A percentile compares a stretch with the other conserved stretches of the same genome.
phyloP scores from a whole-genome alignment of 1,139 yeast species.

The Scheffersomyces cryptocercus region DNA sequence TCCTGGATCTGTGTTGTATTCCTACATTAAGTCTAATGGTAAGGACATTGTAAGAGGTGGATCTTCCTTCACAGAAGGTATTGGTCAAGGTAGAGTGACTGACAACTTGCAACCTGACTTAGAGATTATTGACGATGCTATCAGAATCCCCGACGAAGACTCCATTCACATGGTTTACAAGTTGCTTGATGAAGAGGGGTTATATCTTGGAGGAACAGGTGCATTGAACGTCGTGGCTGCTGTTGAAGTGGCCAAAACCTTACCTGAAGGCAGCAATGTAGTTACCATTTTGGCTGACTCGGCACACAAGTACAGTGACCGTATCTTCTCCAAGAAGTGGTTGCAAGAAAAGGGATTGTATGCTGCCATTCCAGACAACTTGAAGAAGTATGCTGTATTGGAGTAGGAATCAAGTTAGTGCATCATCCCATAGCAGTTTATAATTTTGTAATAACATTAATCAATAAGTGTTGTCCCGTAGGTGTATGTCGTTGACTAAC shows the following conservation, averaged over 20 bases:
- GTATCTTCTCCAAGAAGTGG: conserved; percentile 79
- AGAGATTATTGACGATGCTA: conserved; percentile 69
- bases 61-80: conserved; percentile 89
- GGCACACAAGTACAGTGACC: conserved; percentile 83
- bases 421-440: too few species aligned
- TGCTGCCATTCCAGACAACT: conserved; percentile 66
- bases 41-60: conserved; percentile 67
- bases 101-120: conserved; percentile 75
- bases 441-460: too few species aligned
- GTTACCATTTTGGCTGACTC: conserved; percentile 87
- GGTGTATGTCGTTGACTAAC: too few species aligned
- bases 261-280: conserved; percentile 80
- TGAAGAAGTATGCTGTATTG: conserved; percentile 61
- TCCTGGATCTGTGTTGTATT: conserved; percentile 85
- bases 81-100: conserved; percentile 93
- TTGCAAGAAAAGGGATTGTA: conserved; percentile 66
- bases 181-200: conserved; percentile 84
- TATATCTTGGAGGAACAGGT: conserved; percentile 87
- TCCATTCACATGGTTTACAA: conserved; percentile 81
- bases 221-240: conserved; percentile 87
- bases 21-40: conserved; percentile 70
- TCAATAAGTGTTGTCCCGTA: too few species aligned
- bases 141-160: conserved; percentile 71
- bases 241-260: conserved; percentile 62
- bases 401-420: conserved; percentile 17